phyloP scores from a whole-genome alignment of 345 rosid species.

The Odontarrhena argentea region DNA sequence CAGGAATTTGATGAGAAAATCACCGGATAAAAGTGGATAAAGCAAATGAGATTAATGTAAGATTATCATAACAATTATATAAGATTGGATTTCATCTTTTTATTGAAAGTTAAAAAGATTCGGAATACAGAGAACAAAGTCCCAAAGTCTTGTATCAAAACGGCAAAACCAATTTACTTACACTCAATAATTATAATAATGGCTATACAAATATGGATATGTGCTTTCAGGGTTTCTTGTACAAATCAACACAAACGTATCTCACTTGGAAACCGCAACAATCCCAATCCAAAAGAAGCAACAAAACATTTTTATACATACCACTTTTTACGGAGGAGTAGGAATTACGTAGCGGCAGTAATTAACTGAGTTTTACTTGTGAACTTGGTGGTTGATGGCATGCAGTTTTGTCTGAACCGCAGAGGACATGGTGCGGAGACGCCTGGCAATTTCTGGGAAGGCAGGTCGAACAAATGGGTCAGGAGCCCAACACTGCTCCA shows the following conservation, averaged over 20 bases:
- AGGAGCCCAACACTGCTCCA: constrained; percentile 95
- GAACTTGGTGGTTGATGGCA: constrained; percentile 39
- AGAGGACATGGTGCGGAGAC: constrained; percentile 69
- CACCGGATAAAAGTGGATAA: neutral
- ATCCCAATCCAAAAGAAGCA: constrained; percentile 28
- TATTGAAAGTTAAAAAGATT: constrained; percentile 1
- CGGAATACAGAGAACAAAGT: neutral
- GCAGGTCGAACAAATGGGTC: constrained; percentile 74
- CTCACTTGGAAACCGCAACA: constrained; percentile 32
- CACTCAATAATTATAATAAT: constrained; percentile 33
- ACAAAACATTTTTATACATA: constrained; percentile 32
- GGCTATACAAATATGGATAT: constrained; percentile 40
- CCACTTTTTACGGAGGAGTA: neutral
- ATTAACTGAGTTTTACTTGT: constrained; percentile 25
- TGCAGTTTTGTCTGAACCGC: constrained; percentile 51
- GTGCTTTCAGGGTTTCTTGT: constrained; percentile 34
- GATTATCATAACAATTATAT: neutral
- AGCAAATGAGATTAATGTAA: constrained; percentile 2
- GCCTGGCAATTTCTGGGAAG: constrained; percentile 75
- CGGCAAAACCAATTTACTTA: constrained; percentile 41
- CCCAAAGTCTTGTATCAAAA: constrained; percentile 25
- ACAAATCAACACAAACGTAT: constrained; percentile 35
- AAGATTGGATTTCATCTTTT: neutral
- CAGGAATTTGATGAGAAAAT: no score
- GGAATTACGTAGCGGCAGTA: neutral